Evolutionary conservation across 148 eudicot genomes (phyloP).

Genomic region (Chenopodium quinoa): DNA sequence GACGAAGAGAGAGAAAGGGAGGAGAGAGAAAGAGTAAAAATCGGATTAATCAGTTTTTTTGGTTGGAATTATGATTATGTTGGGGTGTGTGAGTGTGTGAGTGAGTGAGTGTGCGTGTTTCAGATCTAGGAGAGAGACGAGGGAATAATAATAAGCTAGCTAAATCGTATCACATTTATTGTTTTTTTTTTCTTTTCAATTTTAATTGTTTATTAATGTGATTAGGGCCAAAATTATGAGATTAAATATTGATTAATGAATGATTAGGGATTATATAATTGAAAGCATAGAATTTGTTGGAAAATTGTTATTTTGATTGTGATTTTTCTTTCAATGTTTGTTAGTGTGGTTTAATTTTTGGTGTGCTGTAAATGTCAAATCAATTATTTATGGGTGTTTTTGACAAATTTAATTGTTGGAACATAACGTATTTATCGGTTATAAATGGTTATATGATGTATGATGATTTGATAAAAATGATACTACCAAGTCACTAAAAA

Average conservation of each 20-base stretch:
- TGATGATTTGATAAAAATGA: too few species aligned
- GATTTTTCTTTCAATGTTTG: too few species aligned
- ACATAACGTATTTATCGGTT: too few species aligned
- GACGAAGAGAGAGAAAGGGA: conserved; percentile 35
- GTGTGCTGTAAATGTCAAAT: too few species aligned
- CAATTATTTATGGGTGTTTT: too few species aligned
- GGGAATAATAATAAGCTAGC: not conserved
- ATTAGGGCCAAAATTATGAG: not conserved
- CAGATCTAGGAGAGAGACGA: conserved; percentile 11
- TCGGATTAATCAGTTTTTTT: conserved; percentile 30
- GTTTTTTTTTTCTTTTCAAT: not conserved
- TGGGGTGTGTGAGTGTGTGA: conserved; percentile 6
- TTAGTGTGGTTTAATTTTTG: too few species aligned
- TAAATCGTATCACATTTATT: conserved; percentile 3
- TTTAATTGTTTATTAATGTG: too few species aligned
- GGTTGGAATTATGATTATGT: conserved; percentile 18
- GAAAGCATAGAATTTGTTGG: too few species aligned
- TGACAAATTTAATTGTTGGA: too few species aligned
- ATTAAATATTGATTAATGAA: not conserved
- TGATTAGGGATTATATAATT: not conserved
- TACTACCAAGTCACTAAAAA: too few species aligned
- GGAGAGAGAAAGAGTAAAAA: conserved; percentile 13
- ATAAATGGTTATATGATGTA: too few species aligned
- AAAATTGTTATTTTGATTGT: too few species aligned
- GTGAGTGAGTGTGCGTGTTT: conserved; percentile 4